Evolutionary conservation across 768 basidiomycete species (phyloP), one percentile per base, ranked within the genome.

Genomic region (Mycena alexandri): DNA sequence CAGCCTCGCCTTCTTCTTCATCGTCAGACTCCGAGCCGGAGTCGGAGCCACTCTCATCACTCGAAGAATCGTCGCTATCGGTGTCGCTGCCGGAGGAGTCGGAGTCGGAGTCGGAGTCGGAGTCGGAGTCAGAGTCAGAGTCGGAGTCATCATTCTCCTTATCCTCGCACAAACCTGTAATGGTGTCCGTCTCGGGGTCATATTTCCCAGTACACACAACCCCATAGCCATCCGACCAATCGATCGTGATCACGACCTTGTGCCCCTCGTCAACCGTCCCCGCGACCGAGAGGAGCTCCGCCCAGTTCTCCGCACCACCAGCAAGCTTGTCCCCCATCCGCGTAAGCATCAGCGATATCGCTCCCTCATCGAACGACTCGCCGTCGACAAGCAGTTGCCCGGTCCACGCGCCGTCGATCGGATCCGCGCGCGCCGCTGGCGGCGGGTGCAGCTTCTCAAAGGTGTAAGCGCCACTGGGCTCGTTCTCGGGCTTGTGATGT

Each of bases 371-470:
- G 10, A 21, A 11, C 14, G 19, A 2, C 42, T 46, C 13, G 13
- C 44, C 42, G 9, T 53, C 48, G 25, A 34, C 50, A 4, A 43
- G 19, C 2, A 69, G 25, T 29, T 61, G 58, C 12, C 68, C 68
- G 10, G 59, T 61, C 68, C 68, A 69, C 12, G 29, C 19, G 43
- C 68, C 68, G 11, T 69, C 68, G 33, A 69, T 46, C 7, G 62
- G 51, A 21, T 69, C 63, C 17, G 22, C 57, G 14, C 22, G 29
- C 22, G 52, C 33, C 51, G 36, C 24, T 12, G 62, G 56, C n/a
- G 36, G 34, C 41, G 67, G 67, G 42, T 64, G 52, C 11, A 22
- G 10, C 2, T 22, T 54, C 19, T 69, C 63, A 36, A 69, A 64
- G 22, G 65, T 46, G 21, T 69, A 69, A 12, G 65, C 54, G 12